A percentile compares a stretch with the other conserved stretches of the same genome.
phyloP scores from a whole-genome alignment of 441 rosid species.

The Viola pubescens region DNA sequence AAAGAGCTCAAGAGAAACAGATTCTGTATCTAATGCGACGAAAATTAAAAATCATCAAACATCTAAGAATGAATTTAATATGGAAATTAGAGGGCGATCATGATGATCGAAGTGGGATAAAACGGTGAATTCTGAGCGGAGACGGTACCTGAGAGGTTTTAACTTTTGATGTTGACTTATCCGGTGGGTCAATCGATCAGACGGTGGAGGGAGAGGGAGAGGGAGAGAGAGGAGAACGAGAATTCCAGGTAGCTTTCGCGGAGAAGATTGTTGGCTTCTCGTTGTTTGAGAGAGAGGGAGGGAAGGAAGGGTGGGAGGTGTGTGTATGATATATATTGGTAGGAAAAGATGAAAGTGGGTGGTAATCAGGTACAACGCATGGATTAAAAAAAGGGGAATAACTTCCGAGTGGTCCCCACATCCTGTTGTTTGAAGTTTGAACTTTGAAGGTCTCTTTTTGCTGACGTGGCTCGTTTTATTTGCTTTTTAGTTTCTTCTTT shows the following conservation, averaged over 20 bases:
- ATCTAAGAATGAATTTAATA: too few relatives aligned
- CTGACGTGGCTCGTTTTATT: too few relatives aligned
- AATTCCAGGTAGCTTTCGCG: background rate
- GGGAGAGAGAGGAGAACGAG: background rate
- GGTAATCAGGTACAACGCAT: background rate
- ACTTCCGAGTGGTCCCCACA: too few relatives aligned
- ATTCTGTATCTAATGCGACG: background rate
- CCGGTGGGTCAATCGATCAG: background rate
- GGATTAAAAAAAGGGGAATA: background rate
- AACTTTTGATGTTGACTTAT: background rate
- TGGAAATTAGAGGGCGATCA: background rate
- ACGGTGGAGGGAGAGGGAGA: background rate
- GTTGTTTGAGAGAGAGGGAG: background rate
- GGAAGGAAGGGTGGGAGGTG: background rate
- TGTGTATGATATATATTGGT: background rate
- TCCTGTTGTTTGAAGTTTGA: too few relatives aligned
- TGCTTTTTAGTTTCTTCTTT: too few relatives aligned
- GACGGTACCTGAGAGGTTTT: slow-evolving; percentile 1
- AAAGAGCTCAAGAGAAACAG: too few relatives aligned
- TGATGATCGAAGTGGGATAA: background rate
- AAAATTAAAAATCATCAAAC: background rate
- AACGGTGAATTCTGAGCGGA: background rate
- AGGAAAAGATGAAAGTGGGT: background rate
- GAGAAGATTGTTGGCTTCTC: background rate
- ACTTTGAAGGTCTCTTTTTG: too few relatives aligned